phyloP scores from a whole-genome alignment of 257 asterid genomes.

The Gentiana macrophylla region DNA sequence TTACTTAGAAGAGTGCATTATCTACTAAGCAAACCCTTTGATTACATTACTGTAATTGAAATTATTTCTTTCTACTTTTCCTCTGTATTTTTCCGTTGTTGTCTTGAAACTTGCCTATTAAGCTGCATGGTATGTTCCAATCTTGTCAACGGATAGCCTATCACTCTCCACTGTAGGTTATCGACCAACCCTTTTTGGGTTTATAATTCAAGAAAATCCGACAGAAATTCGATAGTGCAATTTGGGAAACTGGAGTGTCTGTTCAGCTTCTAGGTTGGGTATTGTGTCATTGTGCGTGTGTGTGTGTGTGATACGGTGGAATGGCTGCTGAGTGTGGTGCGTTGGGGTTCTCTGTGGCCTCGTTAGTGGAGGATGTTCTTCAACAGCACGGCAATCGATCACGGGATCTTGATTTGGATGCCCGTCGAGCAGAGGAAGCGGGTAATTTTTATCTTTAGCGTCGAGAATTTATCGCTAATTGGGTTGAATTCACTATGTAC shows the following conservation, averaged over 20 bases:
- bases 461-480: no score
- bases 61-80: slow-evolving; percentile 1
- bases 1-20: slow-evolving; percentile 8
- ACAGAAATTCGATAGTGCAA: neutral
- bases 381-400: slow-evolving; percentile 81
- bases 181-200: neutral
- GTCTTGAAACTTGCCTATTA: slow-evolving; percentile 2
- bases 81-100: neutral
- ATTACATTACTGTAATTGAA: slow-evolving; percentile 1
- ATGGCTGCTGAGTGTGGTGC: slow-evolving; percentile 48
- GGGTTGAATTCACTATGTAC: no score
- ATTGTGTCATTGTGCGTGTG: neutral
- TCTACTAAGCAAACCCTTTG: slow-evolving; percentile 12
- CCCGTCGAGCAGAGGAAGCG: slow-evolving; percentile 91
- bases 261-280: slow-evolving; percentile 14
- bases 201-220: no score
- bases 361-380: slow-evolving; percentile 92
- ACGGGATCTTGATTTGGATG: slow-evolving; percentile 72
- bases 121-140: neutral
- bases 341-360: slow-evolving; percentile 66
- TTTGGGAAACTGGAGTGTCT: slow-evolving; percentile 11
- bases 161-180: neutral
- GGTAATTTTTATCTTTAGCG: slow-evolving; percentile 31
- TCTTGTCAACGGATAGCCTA: slow-evolving; percentile 1
- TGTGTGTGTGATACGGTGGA: slow-evolving; percentile 2